phyloP scores from a whole-genome alignment of 495 filamentous ascomycete species.

The Clavariopsis aquatica region DNA sequence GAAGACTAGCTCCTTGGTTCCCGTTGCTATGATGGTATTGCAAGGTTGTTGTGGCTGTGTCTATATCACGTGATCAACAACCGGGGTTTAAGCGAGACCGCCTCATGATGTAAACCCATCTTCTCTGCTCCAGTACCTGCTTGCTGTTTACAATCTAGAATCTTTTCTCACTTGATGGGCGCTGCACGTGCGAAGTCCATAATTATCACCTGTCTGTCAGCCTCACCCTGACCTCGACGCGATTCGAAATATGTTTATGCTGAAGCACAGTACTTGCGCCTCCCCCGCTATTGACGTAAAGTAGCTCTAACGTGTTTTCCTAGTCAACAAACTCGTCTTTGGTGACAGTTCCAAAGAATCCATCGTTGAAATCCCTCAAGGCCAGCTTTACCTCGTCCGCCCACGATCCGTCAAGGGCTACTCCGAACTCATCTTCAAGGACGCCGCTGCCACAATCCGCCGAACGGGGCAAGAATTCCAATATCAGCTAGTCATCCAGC shows the following conservation, averaged over 20 bases:
- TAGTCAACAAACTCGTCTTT: slow-evolving; percentile 91
- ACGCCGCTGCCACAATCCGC: slow-evolving; percentile 87
- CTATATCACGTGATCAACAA: not conserved
- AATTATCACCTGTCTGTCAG: not conserved
- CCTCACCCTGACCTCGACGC: not conserved
- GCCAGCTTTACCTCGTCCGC: slow-evolving; percentile 94
- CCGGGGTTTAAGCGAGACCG: slow-evolving; percentile 5
- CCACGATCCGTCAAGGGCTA: slow-evolving; percentile 95
- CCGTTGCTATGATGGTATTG: too few relatives aligned
- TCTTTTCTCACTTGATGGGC: not conserved
- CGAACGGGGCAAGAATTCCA: slow-evolving; percentile 92
- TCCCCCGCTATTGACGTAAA: slow-evolving; percentile 16
- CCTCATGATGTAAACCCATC: slow-evolving; percentile 1
- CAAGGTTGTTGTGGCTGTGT: too few relatives aligned
- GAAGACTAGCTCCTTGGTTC: too few relatives aligned
- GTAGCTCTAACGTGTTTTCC: slow-evolving; percentile 2
- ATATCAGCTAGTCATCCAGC: slow-evolving; percentile 93
- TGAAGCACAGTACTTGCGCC: slow-evolving; percentile 36
- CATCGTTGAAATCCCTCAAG: slow-evolving; percentile 90
- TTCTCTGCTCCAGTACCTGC: not conserved
- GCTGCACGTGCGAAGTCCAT: slow-evolving; percentile 6
- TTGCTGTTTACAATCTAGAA: slow-evolving; percentile 11
- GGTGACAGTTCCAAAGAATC: slow-evolving; percentile 89
- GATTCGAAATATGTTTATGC: slow-evolving; percentile 39
- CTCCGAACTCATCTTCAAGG: slow-evolving; percentile 98